Percentiles rank a stretch among this genome's conserved stretches.
Conservation (phyloP, 2,329 filamentous ascomycete genomes). For the Trichoderma atrobrunneum region DNA sequence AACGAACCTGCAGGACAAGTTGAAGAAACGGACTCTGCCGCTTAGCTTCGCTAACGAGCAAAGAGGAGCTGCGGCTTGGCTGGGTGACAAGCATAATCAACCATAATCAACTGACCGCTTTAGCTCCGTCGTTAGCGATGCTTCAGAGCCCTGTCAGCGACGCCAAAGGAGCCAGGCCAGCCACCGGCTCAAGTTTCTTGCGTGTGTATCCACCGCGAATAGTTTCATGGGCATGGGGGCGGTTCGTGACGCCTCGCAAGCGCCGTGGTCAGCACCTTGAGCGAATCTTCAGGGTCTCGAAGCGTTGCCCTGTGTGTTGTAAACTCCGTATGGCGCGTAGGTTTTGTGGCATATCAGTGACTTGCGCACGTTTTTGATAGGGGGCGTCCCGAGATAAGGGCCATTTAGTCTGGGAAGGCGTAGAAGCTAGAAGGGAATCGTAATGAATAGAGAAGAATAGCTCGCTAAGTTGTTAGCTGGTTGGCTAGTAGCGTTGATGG, state of each 20-base stretch:
- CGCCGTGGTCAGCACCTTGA: neutral
- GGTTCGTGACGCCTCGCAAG: neutral
- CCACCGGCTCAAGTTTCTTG: neutral
- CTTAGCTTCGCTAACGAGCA: neutral
- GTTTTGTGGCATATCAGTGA: neutral
- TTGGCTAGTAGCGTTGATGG: neutral
- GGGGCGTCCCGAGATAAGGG: neutral
- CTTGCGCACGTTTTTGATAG: neutral
- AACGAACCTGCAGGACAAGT: neutral
- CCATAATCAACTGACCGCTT: neutral
- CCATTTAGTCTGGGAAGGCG: neutral
- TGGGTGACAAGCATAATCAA: neutral
- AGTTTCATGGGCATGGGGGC: neutral
- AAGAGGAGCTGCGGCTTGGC: neutral
- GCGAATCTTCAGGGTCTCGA: neutral
- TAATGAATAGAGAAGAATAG: neutral
- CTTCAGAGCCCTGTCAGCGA: neutral
- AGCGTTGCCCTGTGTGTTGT: neutral
- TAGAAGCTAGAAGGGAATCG: neutral
- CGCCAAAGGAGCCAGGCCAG: neutral
- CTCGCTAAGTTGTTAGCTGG: neutral
- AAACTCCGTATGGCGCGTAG: neutral
- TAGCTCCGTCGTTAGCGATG: neutral
- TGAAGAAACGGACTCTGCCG: neutral
- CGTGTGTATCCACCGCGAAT: neutral